A percentile compares a stretch with the other conserved stretches of the same genome.
phyloP scores from a whole-genome alignment of 106 monocot genomes.

The Ottelia alismoides region DNA sequence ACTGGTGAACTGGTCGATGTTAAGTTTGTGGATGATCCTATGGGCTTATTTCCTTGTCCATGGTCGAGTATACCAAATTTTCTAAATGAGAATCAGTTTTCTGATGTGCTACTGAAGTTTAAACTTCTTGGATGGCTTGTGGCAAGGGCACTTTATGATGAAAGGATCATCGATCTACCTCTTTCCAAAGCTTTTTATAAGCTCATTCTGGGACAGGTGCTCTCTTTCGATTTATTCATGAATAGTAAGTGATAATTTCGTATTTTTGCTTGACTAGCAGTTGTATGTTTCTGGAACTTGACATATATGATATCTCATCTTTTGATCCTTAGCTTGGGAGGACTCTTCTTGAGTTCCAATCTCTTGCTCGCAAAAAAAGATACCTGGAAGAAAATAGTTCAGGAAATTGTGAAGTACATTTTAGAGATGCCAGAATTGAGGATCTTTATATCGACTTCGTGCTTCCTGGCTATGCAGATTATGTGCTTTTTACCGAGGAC shows the following conservation, averaged over 20 bases:
- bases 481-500: conserved; percentile 21
- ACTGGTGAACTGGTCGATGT: not conserved
- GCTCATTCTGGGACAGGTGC: conserved; percentile 72
- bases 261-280: not conserved
- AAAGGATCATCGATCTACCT: conserved; percentile 66
- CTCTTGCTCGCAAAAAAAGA: conserved; percentile 40
- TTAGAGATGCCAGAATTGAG: conserved; percentile 41
- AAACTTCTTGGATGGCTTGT: conserved; percentile 63
- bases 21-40: conserved; percentile 24
- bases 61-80: conserved; percentile 24
- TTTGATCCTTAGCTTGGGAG: conserved; percentile 75
- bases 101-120: conserved; percentile 43
- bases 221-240: not conserved
- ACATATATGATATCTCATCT: conserved; percentile 71
- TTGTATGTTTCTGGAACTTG: conserved; percentile 44
- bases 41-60: conserved; percentile 83
- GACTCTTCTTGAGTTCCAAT: conserved; percentile 65
- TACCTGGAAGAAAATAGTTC: conserved; percentile 14
- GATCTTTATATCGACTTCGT: conserved; percentile 80
- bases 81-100: conserved; percentile 23
- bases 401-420: conserved; percentile 29
- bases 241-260: not conserved
- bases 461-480: conserved; percentile 81
- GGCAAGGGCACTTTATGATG: conserved; percentile 77
- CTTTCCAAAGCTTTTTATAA: conserved; percentile 86